Conservation (phyloP, 1,284 basidiomycete species). For the Prillingera fragicola region DNA sequence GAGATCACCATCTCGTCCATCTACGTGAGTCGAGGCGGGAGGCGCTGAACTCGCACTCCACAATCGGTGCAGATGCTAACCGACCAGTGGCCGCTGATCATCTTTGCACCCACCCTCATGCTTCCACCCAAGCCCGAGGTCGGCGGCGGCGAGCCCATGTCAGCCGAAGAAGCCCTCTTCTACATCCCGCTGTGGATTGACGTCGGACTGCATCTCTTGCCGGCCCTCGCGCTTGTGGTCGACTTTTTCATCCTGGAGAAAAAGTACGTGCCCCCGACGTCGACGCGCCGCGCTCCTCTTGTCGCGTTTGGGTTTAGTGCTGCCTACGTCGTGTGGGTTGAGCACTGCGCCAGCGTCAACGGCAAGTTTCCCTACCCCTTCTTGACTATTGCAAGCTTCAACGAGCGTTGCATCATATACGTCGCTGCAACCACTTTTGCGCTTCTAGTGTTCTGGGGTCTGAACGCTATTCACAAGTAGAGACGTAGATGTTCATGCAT, state of each 20-base stretch:
- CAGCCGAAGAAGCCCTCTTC: conserved; percentile 44
- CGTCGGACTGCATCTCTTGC: conserved; percentile 58
- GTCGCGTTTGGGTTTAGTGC: conserved; percentile 51
- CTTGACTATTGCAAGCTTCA: conserved; percentile 58
- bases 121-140: conserved; percentile 32
- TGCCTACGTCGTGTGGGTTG: conserved; percentile 62
- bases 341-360: conserved; percentile 59
- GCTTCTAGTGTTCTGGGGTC: conserved; percentile 57
- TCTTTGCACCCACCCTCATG: conserved; percentile 35
- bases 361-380: conserved; percentile 76
- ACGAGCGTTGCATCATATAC: conserved; percentile 61
- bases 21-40: conserved; percentile 50
- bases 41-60: not conserved
- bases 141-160: conserved; percentile 26
- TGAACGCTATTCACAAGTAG: conserved; percentile 39
- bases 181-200: conserved; percentile 61
- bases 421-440: conserved; percentile 54
- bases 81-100: conserved; percentile 37
- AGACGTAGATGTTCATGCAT: too few species aligned
- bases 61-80: not conserved
- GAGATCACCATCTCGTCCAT: conserved; percentile 63
- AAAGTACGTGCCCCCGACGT: conserved; percentile 55
- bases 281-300: conserved; percentile 51
- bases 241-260: conserved; percentile 67
- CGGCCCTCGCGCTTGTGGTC: conserved; percentile 57